Evolutionary conservation across 2,329 filamentous ascomycete genomes (phyloP), one percentile per base, ranked within the genome.

Genomic region (Paraphaeosphaeria minitans): DNA sequence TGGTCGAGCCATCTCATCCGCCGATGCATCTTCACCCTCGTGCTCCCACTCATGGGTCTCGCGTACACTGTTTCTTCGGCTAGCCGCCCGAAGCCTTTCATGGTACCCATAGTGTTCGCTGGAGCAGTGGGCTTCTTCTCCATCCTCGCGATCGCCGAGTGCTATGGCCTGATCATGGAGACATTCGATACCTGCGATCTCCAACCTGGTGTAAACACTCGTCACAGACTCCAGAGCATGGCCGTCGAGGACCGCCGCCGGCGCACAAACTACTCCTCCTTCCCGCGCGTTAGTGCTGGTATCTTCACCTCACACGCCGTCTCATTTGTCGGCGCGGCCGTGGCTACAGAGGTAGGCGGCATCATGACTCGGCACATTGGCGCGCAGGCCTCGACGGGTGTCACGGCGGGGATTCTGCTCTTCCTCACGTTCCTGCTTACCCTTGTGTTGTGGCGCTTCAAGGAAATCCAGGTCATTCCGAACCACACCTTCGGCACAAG

Each of bases 101-200:
- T 83, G n/a, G 78, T 88, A 0, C 90, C 90, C 3, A 87, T 87
- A 4, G 71, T 88, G 2, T 87, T 92, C 64, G 87, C 89, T 0
- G 84, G 83, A 0, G 72, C 86, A 4, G 83, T 92, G 14, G 89
- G 89, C 0, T 91, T 91, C 66, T 78, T 92, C 5, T 89, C 88
- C 1, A 88, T 87, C 53, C 83, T 94, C 10, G 90, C 89, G 1
- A 87, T 92, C 47, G 85, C 90, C 2, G 90, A 93, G 75, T 92
- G 90, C 74, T 86, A 89, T 63, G 89, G 90, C 0, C 78, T 93
- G 33, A 84, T 93, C 71, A 93, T 93, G 90, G 90, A 93, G 70
- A 88, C 87, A 0, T 93, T 89, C 73, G 91, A 93, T 72, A 90
- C 87, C n/a, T 91, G 88, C 42, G 91, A 93, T 73, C 80, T 93